Evolutionary conservation across 441 rosid species (phyloP).

Genomic region (Jatropha podagrica): DNA sequence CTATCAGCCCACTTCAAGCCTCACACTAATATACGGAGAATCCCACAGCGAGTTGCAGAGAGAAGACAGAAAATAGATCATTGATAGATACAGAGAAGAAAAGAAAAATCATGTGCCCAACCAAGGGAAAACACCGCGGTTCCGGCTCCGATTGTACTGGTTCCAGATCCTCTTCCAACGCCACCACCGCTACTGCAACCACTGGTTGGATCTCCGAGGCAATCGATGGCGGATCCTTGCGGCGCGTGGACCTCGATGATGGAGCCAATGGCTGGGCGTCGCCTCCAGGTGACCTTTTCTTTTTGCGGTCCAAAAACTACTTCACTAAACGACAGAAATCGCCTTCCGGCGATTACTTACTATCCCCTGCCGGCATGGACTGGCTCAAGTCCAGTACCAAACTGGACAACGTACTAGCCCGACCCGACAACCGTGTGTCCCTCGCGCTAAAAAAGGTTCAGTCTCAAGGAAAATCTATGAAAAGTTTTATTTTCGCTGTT

Average conservation of each 20-base stretch:
- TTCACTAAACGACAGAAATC: conserved; percentile 56
- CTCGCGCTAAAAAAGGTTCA: conserved; percentile 51
- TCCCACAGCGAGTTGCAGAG: neutral
- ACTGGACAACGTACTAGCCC: conserved; percentile 67
- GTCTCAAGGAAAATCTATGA: conserved; percentile 52
- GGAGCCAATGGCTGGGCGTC: conserved; percentile 86
- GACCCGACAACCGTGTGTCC: conserved; percentile 77
- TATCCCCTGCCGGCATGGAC: conserved; percentile 86
- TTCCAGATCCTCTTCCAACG: conserved; percentile 21
- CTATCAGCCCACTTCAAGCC: neutral
- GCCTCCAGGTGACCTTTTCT: conserved; percentile 75
- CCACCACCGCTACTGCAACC: conserved; percentile 18
- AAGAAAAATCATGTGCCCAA: conserved; percentile 40
- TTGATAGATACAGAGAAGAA: too few species aligned
- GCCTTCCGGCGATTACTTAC: conserved; percentile 74
- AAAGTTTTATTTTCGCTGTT: conserved; percentile 64
- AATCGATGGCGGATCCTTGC: conserved; percentile 60
- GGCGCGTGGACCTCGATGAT: conserved; percentile 55
- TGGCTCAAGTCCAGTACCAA: conserved; percentile 61
- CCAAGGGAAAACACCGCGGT: conserved; percentile 38
- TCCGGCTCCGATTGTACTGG: conserved; percentile 28
- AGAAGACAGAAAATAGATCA: too few species aligned
- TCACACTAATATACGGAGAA: neutral
- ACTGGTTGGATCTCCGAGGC: conserved; percentile 64
- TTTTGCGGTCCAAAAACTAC: conserved; percentile 61